Base-by-base conservation (phyloP, 441 rosid species). In the Kokia cookei region DNA sequence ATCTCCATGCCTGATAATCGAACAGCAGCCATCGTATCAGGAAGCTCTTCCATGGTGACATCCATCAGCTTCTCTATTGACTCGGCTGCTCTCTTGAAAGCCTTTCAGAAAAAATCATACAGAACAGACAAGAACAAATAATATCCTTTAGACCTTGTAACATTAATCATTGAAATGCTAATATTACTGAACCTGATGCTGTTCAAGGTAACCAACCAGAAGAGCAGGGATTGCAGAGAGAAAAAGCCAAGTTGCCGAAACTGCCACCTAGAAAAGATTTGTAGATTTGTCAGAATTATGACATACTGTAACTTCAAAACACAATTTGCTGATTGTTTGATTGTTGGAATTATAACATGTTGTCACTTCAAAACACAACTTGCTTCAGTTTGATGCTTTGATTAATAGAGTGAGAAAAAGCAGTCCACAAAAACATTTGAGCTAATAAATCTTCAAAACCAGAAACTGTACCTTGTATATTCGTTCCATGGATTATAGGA, bases 1-100 rank as follows among this genome's bases (percentile, higher is more conserved):
- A 94, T 92, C 90, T 94, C 98, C 97, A 94, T 94, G 57, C 97
- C 97, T 0, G 97, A 91, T 73, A 94, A 83, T 3, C 97, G 86
- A 66, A 94, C 71, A 27, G 97, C 96, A 54, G 96, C 97, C 98
- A 94, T 92, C 53, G 97, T 94, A 79, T 86, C 92, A 3, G 98
- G 97, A 68, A 92, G 88, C 85, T 92, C 97, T 74, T 90, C 97
- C 86, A 93, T 88, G 1, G 93, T 84, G 15, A 83, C 91, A 88
- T 92, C 97, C 89, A 92, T 75, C 72, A 94, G 88, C 86, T 92
- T 90, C 78, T 88, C 96, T 54, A 91, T 75, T 0, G 98, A 94
- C 72, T 94, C 97, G 0, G 95, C 96, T 24, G 97, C 96, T 86
- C 86, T 86, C 86, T 82, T 91, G 80, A 92, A 89, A 72, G 97